Base-by-base conservation (phyloP, 768 basidiomycete species). In the Trametes coccinea region DNA sequence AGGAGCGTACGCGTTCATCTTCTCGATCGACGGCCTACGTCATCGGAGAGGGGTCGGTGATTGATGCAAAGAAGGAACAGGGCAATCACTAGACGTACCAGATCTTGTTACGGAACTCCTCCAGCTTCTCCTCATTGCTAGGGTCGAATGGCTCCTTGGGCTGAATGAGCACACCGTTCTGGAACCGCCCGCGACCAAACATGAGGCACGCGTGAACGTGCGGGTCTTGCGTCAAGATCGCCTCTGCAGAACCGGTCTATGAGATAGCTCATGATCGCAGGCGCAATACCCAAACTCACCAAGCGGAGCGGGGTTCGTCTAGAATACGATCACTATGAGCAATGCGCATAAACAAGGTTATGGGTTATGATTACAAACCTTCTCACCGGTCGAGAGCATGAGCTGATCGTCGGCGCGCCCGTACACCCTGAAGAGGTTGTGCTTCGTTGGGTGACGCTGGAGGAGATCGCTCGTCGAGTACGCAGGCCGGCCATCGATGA, bases 381-480 rank as follows among this genome's bases (percentile, higher is more conserved):
- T 79, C 64, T 78, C 75, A 31, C 79, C 79, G n/a, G 76, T 79
- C 17, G 68, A 72, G 47, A 77, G 74, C 71, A 78, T 77, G 41
- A 82, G 76, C 66, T 81, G 80, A 59, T 82, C 81, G 57, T 82
- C 81, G 5, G 67, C 69, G 34, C 82, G 73, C 4, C 82, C 81
- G 48, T 69, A 74, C 4, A 82, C 66, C 53, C 71, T 75, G 73
- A 74, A 81, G 37, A 75, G 66, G 2, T 69, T 69, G 3, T 66
- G 69, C 43, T 77, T 76, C 0, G 73, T 74, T 5, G 81, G 79
- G 62, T 83, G 80, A 3, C 66, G 74, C 29, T 74, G 46, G 8
- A 82, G 59, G 0, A 82, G 71, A 59, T 81, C 80, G 47, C 69
- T 74, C 0, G 79, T 79, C 34, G 76, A 73, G 61, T 77, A 80